phyloP scores from a whole-genome alignment of 768 basidiomycete genomes.

The Lentinula detonsa region DNA sequence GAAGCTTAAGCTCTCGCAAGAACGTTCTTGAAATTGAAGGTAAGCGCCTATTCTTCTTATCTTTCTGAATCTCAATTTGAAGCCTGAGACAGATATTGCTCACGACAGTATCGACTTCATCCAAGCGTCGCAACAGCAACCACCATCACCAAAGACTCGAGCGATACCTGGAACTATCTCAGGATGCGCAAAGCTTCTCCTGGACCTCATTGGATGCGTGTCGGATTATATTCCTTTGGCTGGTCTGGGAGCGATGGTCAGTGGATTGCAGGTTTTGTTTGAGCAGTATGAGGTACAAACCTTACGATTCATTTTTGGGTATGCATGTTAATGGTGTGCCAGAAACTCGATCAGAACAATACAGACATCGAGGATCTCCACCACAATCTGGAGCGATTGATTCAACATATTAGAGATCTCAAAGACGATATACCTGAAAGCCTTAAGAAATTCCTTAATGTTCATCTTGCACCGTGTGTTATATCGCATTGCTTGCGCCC shows the following conservation, averaged over 20 bases:
- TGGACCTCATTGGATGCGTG: not conserved
- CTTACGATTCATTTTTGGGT: not conserved
- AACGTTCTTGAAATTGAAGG: not conserved
- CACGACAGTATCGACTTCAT: not conserved
- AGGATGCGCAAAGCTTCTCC: not conserved
- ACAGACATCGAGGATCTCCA: not conserved
- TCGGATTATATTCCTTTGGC: not conserved
- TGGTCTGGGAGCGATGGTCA: not conserved
- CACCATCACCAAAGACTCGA: not conserved
- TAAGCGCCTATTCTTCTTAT: not conserved
- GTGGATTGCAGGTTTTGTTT: not conserved
- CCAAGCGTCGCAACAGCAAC: not conserved
- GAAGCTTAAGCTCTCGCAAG: not conserved
- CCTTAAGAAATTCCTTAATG: not conserved
- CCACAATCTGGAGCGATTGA: not conserved
- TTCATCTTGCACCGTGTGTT: not conserved
- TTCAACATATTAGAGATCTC: not conserved
- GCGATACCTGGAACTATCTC: not conserved
- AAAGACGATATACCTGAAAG: not conserved
- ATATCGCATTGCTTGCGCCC: not conserved
- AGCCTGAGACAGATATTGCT: not conserved
- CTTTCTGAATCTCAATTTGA: not conserved
- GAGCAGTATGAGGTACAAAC: slow-evolving; percentile 1
- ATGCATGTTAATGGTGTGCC: not conserved
- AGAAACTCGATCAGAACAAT: not conserved